Evolutionary conservation across 306 rosid species (phyloP).

Genomic region (Vicia villosa): DNA sequence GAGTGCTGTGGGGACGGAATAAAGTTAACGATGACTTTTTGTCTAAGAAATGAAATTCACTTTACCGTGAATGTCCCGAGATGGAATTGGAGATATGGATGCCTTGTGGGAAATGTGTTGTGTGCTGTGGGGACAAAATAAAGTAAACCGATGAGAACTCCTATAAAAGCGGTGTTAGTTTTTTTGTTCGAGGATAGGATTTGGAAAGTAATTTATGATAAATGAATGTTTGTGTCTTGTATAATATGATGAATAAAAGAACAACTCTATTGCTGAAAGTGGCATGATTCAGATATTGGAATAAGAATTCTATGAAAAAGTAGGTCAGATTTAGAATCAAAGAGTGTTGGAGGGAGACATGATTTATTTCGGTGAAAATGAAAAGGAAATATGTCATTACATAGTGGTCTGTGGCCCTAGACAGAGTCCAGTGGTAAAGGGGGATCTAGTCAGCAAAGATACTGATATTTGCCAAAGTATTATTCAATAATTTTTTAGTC

Average conservation of each 20-base stretch:
- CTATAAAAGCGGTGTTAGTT: neutral
- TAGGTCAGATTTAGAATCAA: constrained; percentile 8
- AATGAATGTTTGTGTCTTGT: constrained; percentile 9
- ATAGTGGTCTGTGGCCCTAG: neutral
- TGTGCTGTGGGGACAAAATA: constrained; percentile 10
- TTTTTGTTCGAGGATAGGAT: constrained; percentile 16
- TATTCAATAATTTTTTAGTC: constrained; percentile 6
- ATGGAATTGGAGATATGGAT: neutral
- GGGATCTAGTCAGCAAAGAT: constrained; percentile 6
- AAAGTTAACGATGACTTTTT: constrained; percentile 21
- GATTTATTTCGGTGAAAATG: constrained; percentile 15
- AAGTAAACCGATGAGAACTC: neutral
- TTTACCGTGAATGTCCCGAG: neutral
- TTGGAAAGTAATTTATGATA: constrained; percentile 15
- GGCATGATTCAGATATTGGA: constrained; percentile 17
- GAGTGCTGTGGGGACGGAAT: too few species aligned
- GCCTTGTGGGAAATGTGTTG: constrained; percentile 16
- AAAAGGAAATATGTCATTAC: constrained; percentile 6
- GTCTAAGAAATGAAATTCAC: constrained; percentile 22
- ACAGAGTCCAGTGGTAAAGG: neutral
- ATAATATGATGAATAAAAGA: constrained; percentile 4
- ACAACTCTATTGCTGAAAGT: constrained; percentile 14
- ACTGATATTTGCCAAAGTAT: constrained; percentile 20
- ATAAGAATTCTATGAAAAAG: constrained; percentile 1
- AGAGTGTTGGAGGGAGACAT: constrained; percentile 1